Base-by-base conservation (phyloP, 2,329 filamentous ascomycete genomes). In the Colletotrichum acutatum region DNA sequence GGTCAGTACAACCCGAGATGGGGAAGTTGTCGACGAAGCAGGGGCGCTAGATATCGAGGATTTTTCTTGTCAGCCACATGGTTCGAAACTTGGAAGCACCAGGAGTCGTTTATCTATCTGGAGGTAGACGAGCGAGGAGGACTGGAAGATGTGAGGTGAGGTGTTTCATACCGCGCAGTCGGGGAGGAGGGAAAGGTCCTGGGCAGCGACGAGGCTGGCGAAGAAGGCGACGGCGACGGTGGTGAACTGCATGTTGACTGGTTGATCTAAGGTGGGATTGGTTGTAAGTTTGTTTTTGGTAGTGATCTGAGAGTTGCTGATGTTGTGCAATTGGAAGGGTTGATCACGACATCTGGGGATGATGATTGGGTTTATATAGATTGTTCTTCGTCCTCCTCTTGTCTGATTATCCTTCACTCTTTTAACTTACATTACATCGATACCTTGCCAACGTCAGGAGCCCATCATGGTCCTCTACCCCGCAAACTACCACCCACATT, bases 231-330 rank as follows among this genome's bases (percentile, higher is more conserved):
- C 11, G 69, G 75, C 54, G 56, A 72, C 32, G 53, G 68, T 72
- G 42, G 68, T 74, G 74, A 80, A 74, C 46, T 77, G 75, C 78
- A 80, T 80, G 66, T 72, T 79, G 76, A n/a, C 28, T 28, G 37
- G 5, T 32, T 32, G 16, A 11, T 12, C 4, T 14, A 42, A 8
- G 7, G 11, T 9, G 16, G 37, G 12, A 16, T n/a, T 30, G 37
- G 22, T 26, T 22, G n/a, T 49, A 37, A 24, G n/a, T 26, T 26
- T 32, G 16, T n/a, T 32, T 16, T 63, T 22, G n/a, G 22, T 53
- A 28, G 37, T 49, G 52, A n/a, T 58, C 19, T 26, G 14, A 24
- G 52, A 37, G 37, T 22, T 24, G 24, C 14, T n/a, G 42, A 49
- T 64, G 30, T 70, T 56, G 28, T 59, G 66, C 54, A 59, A 64